Base-by-base conservation (phyloP, 179 eudicot genomes). In the Amaranthus tricolor region DNA sequence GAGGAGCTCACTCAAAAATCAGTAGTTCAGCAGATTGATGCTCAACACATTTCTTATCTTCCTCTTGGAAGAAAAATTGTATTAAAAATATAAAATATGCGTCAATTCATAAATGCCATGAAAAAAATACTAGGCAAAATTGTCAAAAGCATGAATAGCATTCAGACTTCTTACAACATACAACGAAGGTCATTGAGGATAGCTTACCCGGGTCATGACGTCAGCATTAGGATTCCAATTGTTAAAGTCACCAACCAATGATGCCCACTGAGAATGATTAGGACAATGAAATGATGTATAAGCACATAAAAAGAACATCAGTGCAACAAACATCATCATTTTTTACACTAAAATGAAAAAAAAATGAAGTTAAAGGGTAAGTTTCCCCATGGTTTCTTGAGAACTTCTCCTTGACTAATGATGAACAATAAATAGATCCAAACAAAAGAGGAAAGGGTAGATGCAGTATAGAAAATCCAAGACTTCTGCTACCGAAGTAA, bases 221-320 rank as follows among this genome's bases (percentile, higher is more conserved):
- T 93, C 89, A 64, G 99, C 98, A 81, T 86, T 87, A 47, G 99
- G 87, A 83, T 91, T 88, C 99, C 99, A 95, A 69, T 84, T 89
- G 84, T 95, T 95, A 85, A 95, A 95, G 83, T 95, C 99, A 79
- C 99, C 99, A 78, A 95, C 89, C 83, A 95, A 85, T 52, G 97
- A 79, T 11, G 99, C 99, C 48, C 86, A 82, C 99, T 95, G 88
- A 45, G 74, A 79, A 45, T 21, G 62, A 77, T 72, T 45, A 62
- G 40, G 19, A 45, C 6, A 44, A 55, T 58, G 43, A 62, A 15
- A 55, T 58, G 43, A 62, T 14, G 24, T 19, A 44, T 4, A 44
- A 16, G 21, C 20, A 56, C 40, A 8, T 7, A n/a, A 43, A 44
- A 69, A 53, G 51, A 16, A 43, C 15, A 71, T 20, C 16, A 45